Evolutionary conservation across 2,329 filamentous ascomycete genomes (phyloP).

Genomic region (Alternaria infectoria): DNA sequence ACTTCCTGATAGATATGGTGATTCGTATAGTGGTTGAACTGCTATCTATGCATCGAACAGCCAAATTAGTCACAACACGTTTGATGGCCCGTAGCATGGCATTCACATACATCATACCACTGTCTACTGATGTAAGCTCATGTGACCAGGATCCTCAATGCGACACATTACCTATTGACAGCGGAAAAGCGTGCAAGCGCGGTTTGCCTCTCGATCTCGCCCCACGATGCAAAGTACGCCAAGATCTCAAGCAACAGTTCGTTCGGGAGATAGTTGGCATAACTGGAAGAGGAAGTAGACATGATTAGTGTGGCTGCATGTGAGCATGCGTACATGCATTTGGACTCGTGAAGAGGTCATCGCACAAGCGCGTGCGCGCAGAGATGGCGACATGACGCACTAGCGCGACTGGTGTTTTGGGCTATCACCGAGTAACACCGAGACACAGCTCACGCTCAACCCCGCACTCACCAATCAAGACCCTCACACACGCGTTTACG

Average conservation of each 20-base stretch:
- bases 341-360: neutral
- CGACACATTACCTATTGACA: constrained; percentile 34
- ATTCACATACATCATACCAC: constrained; percentile 60
- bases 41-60: constrained; percentile 29
- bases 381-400: constrained; percentile 5
- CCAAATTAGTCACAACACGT: neutral
- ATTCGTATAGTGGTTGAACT: constrained; percentile 59
- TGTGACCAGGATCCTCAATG: neutral
- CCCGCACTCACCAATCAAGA: neutral
- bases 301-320: neutral
- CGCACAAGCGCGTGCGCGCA: neutral
- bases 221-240: constrained; percentile 47
- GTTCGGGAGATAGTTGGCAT: constrained; percentile 56
- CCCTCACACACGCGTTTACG: neutral
- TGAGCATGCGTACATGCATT: neutral
- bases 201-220: constrained; percentile 48
- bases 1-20: constrained; percentile 58
- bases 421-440: constrained; percentile 3
- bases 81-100: neutral
- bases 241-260: constrained; percentile 62
- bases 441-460: neutral
- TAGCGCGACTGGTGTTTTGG: neutral
- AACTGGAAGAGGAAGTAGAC: constrained; percentile 1
- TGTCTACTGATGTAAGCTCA: constrained; percentile 44
- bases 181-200: constrained; percentile 60